Base-by-base conservation (phyloP, 83 land plant species). In the Thuja plicata region DNA sequence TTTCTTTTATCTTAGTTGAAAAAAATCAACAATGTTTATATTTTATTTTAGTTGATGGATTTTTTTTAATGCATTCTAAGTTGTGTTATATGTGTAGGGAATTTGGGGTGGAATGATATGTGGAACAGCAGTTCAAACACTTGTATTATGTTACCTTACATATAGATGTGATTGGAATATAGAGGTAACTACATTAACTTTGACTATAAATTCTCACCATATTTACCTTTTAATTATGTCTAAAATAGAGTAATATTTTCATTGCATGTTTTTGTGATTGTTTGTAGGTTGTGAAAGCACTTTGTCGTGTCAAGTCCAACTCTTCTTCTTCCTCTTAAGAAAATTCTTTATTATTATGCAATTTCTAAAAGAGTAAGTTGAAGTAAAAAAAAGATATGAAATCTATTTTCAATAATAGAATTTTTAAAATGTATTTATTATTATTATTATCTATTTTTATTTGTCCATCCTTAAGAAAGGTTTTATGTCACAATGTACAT, bases 31-130 rank as follows among this genome's bases (percentile, higher is more conserved):
- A 48, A 48, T 12, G 19, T 21, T 73, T 13, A 52, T 13, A 52
- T 12, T 52, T 52, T 43, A 52, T 52, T 13, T 52, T 15, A 34
- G 30, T 27, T 79, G 34, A 32, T 13, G n/a, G n/a, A 38, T 35
- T 32, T 3, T 77, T 5, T 80, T 24, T 76, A 41, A 55, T 74
- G 35, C 0, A 54, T 87, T 21, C 5, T 19, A 57, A 19, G 66
- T 57, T 57, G 6, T 4, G 21, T 57, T 19, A 17, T 19, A 17
- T 57, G 24, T 19, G 43, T 86, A 92, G 93, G 93, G 90, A 17
- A 88, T 92, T 10, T 92, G 93, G 91, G 88, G 84, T 2, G 93
- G 93, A 34, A 89, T 92, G 93, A 88, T 92, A n/a, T 91, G 93
- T 30, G 93, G 93, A 7, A 92, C 93, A 37, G 86, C 88, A 5